Evolutionary conservation across 1,139 yeast genomes (phyloP).

Genomic region (Sugiyamaella japonica): DNA sequence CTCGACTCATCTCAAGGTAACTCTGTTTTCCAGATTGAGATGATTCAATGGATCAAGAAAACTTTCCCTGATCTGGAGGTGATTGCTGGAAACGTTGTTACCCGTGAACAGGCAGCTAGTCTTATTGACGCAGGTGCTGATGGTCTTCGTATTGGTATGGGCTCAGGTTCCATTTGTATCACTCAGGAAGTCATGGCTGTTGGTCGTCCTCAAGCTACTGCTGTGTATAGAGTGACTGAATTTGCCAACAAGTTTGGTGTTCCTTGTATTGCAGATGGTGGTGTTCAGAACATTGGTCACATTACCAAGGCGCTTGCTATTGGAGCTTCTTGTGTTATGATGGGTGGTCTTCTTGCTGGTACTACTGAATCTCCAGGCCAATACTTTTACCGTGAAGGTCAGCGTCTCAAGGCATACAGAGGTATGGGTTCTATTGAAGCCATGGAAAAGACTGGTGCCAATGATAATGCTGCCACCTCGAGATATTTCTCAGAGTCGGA

Average conservation of each 20-base stretch:
- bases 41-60: conserved; percentile 87
- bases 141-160: conserved; percentile 99
- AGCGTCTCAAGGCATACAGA: conserved; percentile 95
- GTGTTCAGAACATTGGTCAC: conserved; percentile 98
- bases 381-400: conserved; percentile 96
- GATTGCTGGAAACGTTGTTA: conserved; percentile 97
- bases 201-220: conserved; percentile 99
- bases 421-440: conserved; percentile 99
- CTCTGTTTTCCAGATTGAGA: conserved; percentile 88
- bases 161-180: conserved; percentile 97
- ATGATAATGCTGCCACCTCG: conserved; percentile 96
- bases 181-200: conserved; percentile 99
- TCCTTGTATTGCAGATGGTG: conserved; percentile 99
- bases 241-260: conserved; percentile 88
- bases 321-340: conserved; percentile 98
- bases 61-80: conserved; percentile 80
- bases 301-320: conserved; percentile 94
- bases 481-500: conserved; percentile 97
- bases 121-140: conserved; percentile 97
- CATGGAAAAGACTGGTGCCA: conserved; percentile 85
- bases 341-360: conserved; percentile 99
- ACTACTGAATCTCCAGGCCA: conserved; percentile 98
- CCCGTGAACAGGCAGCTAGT: conserved; percentile 98
- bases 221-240: conserved; percentile 83
- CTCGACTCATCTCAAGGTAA: conserved; percentile 98